Base-by-base conservation (phyloP, 129 eudicot genomes). In the Ambrosia trifida region DNA sequence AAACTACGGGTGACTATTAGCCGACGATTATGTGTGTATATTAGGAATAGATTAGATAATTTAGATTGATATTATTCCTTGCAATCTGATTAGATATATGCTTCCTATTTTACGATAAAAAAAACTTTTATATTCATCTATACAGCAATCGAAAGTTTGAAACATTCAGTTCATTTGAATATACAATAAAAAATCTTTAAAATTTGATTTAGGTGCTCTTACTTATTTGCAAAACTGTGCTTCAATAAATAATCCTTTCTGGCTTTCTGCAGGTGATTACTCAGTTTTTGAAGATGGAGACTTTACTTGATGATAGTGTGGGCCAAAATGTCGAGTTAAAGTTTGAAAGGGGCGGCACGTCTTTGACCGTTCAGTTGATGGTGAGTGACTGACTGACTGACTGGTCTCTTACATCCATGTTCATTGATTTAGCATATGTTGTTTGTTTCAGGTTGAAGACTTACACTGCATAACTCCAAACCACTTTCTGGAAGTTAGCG, bases 391-490 rank as follows among this genome's bases (percentile, higher is more conserved):
- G 35, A 11, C 41, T 69, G 47, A 64, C 76, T 69, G 43, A 52
- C 32, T 47, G 35, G 16, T 52, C 44, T 31, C 57, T 31, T 38
- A 43, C 66, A 74, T 52, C 16, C 68, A n/a, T 52, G 65, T 51
- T 74, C 4, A 51, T 19, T 40, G 18, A 50, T 50, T n/a, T 50
- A 50, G n/a, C 46, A 30, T 60, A n/a, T 68, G 57, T 79, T 52
- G 0, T 61, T 50, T n/a, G 40, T 41, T 78, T 70, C 87, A 94
- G 98, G 96, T 89, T 79, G 91, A 89, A 73, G 95, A 94, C 81
- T 70, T 94, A 82, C 98, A 94, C 83, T 94, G 91, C 30, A 82
- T 94, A 79, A 94, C 98, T 58, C 98, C 97, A 13, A 86, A 94
- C 76, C 74, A 82, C 86, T 93, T 89, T 80, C 83, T 89, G 86